phyloP scores from a whole-genome alignment of 2,329 filamentous ascomycete genomes.

The Colletotrichum gigasporum region DNA sequence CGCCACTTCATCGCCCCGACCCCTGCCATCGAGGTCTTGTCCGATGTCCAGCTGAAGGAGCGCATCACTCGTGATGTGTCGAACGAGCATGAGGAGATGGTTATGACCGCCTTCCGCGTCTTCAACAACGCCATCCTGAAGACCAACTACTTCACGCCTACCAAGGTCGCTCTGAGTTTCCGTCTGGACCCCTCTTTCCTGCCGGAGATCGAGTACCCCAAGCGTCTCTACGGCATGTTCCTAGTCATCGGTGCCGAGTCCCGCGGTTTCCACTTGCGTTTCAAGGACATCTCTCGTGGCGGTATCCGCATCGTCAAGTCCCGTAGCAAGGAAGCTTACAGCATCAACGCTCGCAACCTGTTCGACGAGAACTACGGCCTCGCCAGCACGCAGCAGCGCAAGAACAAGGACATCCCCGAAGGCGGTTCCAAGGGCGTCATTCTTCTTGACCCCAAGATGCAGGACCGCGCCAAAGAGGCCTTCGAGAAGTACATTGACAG shows the following conservation, averaged over 20 bases:
- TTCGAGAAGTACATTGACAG: slow-evolving; percentile 99
- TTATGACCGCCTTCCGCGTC: slow-evolving; percentile 94
- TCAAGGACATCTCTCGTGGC: slow-evolving; percentile 95
- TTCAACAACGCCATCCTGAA: slow-evolving; percentile 96
- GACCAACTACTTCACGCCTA: slow-evolving; percentile 97
- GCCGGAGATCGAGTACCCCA: slow-evolving; percentile 90
- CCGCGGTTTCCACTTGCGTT: slow-evolving; percentile 95
- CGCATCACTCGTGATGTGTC: slow-evolving; percentile 81
- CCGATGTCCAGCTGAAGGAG: slow-evolving; percentile 77
- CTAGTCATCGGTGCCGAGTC: slow-evolving; percentile 97
- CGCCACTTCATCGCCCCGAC: slow-evolving; percentile 63
- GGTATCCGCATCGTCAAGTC: slow-evolving; percentile 99
- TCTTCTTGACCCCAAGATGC: slow-evolving; percentile 90
- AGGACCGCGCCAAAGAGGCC: slow-evolving; percentile 89
- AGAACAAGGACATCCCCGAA: slow-evolving; percentile 99
- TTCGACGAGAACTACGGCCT: slow-evolving; percentile 99
- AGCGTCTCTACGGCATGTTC: slow-evolving; percentile 97
- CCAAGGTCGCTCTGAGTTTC: slow-evolving; percentile 98
- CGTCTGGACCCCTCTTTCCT: slow-evolving; percentile 90
- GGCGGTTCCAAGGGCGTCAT: slow-evolving; percentile 98
- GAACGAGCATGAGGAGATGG: slow-evolving; percentile 97
- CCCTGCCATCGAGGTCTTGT: slow-evolving; percentile 73
- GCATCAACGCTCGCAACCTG: slow-evolving; percentile 93
- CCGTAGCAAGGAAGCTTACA: slow-evolving; percentile 92
- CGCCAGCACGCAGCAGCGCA: slow-evolving; percentile 97